phyloP scores from a whole-genome alignment of 2,329 filamentous ascomycete genomes.

The Berkeleyomyces basicola region DNA sequence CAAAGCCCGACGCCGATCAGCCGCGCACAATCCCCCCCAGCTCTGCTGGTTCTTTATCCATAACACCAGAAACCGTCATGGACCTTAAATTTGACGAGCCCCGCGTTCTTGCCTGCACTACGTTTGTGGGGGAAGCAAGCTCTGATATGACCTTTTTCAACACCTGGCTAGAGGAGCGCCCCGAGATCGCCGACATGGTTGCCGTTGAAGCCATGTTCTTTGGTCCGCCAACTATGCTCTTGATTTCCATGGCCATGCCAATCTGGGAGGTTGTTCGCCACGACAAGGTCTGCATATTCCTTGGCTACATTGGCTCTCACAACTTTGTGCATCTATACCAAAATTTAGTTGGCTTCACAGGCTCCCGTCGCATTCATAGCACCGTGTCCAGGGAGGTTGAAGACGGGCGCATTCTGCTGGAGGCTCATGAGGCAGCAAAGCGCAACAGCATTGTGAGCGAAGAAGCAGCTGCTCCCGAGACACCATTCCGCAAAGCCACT shows the following conservation, averaged over 20 bases:
- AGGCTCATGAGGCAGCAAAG: conserved; percentile 30
- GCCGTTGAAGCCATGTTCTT: conserved; percentile 51
- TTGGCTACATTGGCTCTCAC: conserved; percentile 49
- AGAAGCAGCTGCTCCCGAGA: conserved; percentile 6
- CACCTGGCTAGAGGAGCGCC: conserved; percentile 46
- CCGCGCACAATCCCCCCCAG: neutral
- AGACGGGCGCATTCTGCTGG: conserved; percentile 39
- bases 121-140: conserved; percentile 48
- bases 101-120: conserved; percentile 49
- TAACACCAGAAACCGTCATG: conserved; percentile 31
- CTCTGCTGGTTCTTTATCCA: conserved; percentile 22
- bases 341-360: conserved; percentile 30
- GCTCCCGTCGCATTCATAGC: conserved; percentile 5
- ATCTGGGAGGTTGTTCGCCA: conserved; percentile 49
- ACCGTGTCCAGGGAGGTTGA: conserved; percentile 37
- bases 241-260: conserved; percentile 48
- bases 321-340: conserved; percentile 51
- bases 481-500: neutral
- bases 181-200: conserved; percentile 39
- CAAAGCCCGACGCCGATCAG: conserved; percentile 11
- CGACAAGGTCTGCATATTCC: conserved; percentile 48
- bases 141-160: conserved; percentile 50
- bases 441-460: conserved; percentile 8
- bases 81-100: conserved; percentile 45
- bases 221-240: conserved; percentile 46